A percentile compares a stretch with the other conserved stretches of the same genome.
Evolutionary conservation across 2,329 filamentous ascomycete species (phyloP).

Genomic region (Calonectria henricotiae): DNA sequence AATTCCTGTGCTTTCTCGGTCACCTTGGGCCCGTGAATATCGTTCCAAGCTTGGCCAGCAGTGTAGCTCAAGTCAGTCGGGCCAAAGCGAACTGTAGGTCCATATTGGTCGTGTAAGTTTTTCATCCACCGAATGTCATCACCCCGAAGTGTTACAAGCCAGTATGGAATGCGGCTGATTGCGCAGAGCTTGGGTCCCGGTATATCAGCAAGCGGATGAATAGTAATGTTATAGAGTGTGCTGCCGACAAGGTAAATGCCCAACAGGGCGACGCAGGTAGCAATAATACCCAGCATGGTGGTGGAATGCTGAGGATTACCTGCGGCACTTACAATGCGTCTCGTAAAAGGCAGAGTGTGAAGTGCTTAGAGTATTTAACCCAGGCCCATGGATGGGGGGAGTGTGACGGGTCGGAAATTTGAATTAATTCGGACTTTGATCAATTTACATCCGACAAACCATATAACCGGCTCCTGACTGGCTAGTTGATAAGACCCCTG

Average conservation of each 20-base stretch:
- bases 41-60: neutral
- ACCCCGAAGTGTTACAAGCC: neutral
- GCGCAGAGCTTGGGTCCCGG: conserved; percentile 12
- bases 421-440: neutral
- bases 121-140: conserved; percentile 13
- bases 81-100: conserved; percentile 9
- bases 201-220: conserved; percentile 2
- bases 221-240: neutral
- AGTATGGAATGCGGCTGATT: conserved; percentile 15
- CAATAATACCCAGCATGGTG: conserved; percentile 12
- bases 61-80: conserved; percentile 11
- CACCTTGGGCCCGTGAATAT: conserved; percentile 16
- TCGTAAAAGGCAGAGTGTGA: conserved; percentile 4
- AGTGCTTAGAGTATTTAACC: neutral
- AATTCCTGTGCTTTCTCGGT: conserved; percentile 18
- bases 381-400: neutral
- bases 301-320: neutral
- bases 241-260: neutral
- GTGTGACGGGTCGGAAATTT: neutral
- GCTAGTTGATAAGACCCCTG: conserved; percentile 12
- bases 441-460: conserved; percentile 5
- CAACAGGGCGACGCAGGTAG: neutral
- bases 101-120: conserved; percentile 7
- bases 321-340: neutral
- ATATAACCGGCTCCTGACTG: neutral